Evolutionary conservation across 129 eudicot genomes (phyloP).

Genomic region (Centella asiatica): DNA sequence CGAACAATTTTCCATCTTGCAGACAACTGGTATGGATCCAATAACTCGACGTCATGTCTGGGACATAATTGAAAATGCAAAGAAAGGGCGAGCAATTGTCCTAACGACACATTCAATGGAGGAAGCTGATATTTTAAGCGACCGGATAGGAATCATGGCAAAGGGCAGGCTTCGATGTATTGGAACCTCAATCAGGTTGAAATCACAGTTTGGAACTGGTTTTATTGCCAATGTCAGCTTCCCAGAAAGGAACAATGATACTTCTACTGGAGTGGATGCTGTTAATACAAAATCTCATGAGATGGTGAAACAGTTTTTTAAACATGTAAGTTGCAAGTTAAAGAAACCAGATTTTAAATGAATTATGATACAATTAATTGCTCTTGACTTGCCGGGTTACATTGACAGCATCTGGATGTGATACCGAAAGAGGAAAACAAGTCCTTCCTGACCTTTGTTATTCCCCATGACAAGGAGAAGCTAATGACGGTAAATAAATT

Average conservation of each 20-base stretch:
- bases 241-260: constrained; percentile 21
- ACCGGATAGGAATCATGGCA: constrained; percentile 92
- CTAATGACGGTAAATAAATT: constrained; percentile 65
- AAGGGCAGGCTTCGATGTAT: constrained; percentile 93
- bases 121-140: constrained; percentile 93
- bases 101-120: constrained; percentile 98
- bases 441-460: constrained; percentile 72
- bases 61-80: constrained; percentile 93
- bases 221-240: constrained; percentile 72
- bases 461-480: constrained; percentile 78
- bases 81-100: constrained; percentile 76
- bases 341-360: too few relatives aligned
- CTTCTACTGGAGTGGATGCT: constrained; percentile 21
- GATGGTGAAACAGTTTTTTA: constrained; percentile 68
- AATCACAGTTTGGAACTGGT: constrained; percentile 88
- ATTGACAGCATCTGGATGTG: constrained; percentile 63
- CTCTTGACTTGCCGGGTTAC: constrained; percentile 6
- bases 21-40: constrained; percentile 99
- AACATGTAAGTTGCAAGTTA: constrained; percentile 38
- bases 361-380: not conserved
- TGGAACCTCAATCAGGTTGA: constrained; percentile 85
- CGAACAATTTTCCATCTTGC: constrained; percentile 11
- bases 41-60: constrained; percentile 88
- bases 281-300: constrained; percentile 24
- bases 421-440: constrained; percentile 81